Conservation (phyloP, 2,329 filamentous ascomycete species). For the Mycosphaerella arachidis region DNA sequence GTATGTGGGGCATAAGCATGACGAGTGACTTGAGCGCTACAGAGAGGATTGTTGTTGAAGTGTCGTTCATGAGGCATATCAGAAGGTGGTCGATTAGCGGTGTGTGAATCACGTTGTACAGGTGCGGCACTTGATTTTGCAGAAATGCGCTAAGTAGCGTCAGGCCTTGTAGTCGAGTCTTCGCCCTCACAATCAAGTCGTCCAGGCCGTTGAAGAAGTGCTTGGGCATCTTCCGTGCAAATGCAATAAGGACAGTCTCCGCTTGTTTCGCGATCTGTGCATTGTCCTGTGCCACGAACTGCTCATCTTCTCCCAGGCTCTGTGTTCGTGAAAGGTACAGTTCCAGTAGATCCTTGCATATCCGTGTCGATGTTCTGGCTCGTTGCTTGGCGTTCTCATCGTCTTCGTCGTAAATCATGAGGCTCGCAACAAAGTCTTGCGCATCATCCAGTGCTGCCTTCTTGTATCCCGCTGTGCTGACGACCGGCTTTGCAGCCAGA, state of each 20-base stretch:
- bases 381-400: conserved; percentile 48
- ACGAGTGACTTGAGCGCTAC: conserved; percentile 69
- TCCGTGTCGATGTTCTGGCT: conserved; percentile 53
- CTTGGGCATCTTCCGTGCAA: conserved; percentile 67
- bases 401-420: conserved; percentile 60
- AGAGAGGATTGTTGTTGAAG: conserved; percentile 71
- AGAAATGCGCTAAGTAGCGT: conserved; percentile 69
- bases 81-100: conserved; percentile 67
- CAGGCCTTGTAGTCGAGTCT: conserved; percentile 60
- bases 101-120: conserved; percentile 69
- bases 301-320: conserved; percentile 34
- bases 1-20: conserved; percentile 80
- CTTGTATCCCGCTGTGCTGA: conserved; percentile 56
- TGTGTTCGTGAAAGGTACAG: conserved; percentile 42
- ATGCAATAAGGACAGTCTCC: conserved; percentile 50
- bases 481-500: conserved; percentile 53
- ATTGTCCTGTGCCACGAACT: conserved; percentile 39
- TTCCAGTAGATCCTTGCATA: conserved; percentile 52
- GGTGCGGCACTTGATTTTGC: conserved; percentile 70
- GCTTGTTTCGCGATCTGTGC: conserved; percentile 47
- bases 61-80: conserved; percentile 70
- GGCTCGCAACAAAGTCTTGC: conserved; percentile 58
- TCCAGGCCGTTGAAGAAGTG: conserved; percentile 64
- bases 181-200: conserved; percentile 59
- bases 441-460: conserved; percentile 62